Base-by-base conservation (phyloP, 2,329 filamentous ascomycete genomes). In the Tolypocladium nubicola region DNA sequence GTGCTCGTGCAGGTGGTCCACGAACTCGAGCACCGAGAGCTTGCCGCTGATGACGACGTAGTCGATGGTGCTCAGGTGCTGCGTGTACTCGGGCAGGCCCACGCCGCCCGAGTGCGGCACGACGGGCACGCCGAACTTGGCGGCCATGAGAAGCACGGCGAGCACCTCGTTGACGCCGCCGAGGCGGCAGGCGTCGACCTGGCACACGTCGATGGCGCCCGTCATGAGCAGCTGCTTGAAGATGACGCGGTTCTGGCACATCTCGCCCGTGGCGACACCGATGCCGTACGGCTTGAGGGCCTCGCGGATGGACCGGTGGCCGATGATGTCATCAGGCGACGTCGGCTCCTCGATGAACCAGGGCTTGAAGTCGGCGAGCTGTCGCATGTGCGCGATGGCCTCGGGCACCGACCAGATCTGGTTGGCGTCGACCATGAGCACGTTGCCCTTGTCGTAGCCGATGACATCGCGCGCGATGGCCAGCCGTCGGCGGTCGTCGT, bases 271-370 rank as follows among this genome's bases (percentile, higher is more conserved):
- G 9, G 91, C 91, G 6, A 96, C 91, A 58, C 89, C 89, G 65
- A 96, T 90, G 58, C 82, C 83, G 67, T 84, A 78, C 0, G 88
- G 85, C 65, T 81, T 80, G 13, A 96, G 84, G 4, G 90, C 90
- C 60, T 93, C 87, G 55, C 89, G 85, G 65, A 96, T 85, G 4
- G 89, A 87, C 68, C 88, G 89, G 80, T 96, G 91, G 58, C 91
- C 91, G 57, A 94, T 84, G 58, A 96, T 85, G 70, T 96, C 91
- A 68, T 96, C 91, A 14, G 91, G 91, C 26, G 86, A 90, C 16
- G 91, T 96, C 2, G 91, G 91, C 79, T 96, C 91, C 76, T 96
- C 91, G 68, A 96, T 96, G 76, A 96, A 96, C 88, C 90, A 94
- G 35, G 88, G 88, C 78, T 88, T 88, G 77, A 91, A 96, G 65